Evolutionary conservation across 345 rosid species (phyloP), one percentile per base, ranked within the genome.

Genomic region (Rhizophora mangle): DNA sequence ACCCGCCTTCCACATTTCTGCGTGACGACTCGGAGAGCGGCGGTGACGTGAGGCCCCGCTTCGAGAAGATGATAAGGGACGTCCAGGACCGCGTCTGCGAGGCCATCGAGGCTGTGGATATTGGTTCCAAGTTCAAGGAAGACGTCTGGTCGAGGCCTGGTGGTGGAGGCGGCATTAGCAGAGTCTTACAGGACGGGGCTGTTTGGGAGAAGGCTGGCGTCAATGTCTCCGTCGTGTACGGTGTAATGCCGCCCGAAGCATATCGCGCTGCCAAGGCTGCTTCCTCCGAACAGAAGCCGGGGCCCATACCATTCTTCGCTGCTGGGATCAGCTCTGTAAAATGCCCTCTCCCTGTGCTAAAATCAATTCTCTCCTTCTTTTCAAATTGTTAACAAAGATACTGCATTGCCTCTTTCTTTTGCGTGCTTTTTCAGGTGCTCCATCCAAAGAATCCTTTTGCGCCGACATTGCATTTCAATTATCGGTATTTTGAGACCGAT

Each of bases 211-310:
- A 95, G 82, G 98, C 98, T 36, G 98, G 97, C 0, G 98, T 94
- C 36, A 94, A 94, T 78, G 92, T 94, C 76, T 94, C 98, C 26
- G 97, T 91, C 2, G 97, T 95, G 32, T 95, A 95, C 19, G 99
- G 99, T 0, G 82, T 88, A 34, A 95, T 95, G 99, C 99, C 99
- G 27, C 97, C 99, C n/a, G 99, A 95, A 77, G 99, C 99, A 67
- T 95, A 95, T 21, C 72, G 99, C 67, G 99, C 96, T 62, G 97
- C 99, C 21, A 89, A 88, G 79, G 90, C 85, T 47, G 78, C 88
- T 4, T 72, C 88, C 49, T 32, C 86, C 0, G 96, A 89, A 69
- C 88, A 84, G 70, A 95, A 90, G 72, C 85, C 89, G 1, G 97
- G 96, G 16, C 96, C 96, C 0, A 30, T 95, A 55, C 96, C 96